Conservation (phyloP, 108 stramenopile species). For the Cylindrotheca fusiformis region DNA sequence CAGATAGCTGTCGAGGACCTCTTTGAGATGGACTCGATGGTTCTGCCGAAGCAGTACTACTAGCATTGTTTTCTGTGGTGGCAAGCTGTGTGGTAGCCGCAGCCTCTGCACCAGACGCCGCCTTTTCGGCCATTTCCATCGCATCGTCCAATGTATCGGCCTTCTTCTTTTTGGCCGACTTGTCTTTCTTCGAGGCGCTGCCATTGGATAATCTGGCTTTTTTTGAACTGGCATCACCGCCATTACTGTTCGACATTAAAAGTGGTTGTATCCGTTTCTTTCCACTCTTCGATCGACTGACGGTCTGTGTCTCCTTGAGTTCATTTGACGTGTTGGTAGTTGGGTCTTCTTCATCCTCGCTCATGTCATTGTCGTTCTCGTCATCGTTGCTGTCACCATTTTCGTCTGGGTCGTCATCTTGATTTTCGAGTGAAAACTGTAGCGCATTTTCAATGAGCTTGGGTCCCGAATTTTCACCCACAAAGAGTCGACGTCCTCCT, state of each 20-base stretch:
- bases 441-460: conserved; percentile 82
- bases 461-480: conserved; percentile 69
- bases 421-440: conserved; percentile 70
- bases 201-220: conserved; percentile 7
- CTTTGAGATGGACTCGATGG: not conserved
- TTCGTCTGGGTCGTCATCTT: conserved; percentile 22
- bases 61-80: not conserved
- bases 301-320: conserved; percentile 13
- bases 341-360: conserved; percentile 5
- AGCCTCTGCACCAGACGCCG: conserved; percentile 34
- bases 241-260: conserved; percentile 32
- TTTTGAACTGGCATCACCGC: conserved; percentile 7
- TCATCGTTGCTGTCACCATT: conserved; percentile 14
- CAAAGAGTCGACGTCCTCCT: conserved; percentile 38
- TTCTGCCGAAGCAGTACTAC: not conserved
- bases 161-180: conserved; percentile 12
- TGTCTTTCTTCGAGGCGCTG: not conserved
- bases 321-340: conserved; percentile 18
- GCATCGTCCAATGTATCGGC: conserved; percentile 56
- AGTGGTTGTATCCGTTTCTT: conserved; percentile 70
- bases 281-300: conserved; percentile 40
- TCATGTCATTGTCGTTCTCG: conserved; percentile 15
- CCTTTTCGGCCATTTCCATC: conserved; percentile 52
- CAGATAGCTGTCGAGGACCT: conserved; percentile 2
- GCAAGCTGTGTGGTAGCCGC: conserved; percentile 13